These are phyloP conservation scores for Phytophthora tubulina DNA, from an alignment of 352 stramenopile genomes.

Conservation along the genomic window DNA sequence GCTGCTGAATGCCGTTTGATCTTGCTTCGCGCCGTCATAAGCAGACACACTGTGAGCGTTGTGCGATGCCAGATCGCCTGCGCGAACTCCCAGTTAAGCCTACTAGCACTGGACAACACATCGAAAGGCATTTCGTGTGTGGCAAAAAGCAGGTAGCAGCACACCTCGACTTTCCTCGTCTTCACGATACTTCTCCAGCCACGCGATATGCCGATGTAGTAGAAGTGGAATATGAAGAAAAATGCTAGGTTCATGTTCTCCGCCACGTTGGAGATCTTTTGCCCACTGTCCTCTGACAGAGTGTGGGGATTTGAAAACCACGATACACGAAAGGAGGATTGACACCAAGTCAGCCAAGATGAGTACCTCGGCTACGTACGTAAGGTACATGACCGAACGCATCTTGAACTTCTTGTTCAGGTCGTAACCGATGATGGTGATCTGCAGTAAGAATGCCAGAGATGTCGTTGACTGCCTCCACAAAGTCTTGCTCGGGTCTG, in stretches of 20 bases:
- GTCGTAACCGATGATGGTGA: slow-evolving; percentile 53
- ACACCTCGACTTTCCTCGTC: slow-evolving; percentile 39
- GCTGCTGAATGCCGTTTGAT: slow-evolving; percentile 21
- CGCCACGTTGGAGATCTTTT: slow-evolving; percentile 27
- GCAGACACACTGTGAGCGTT: slow-evolving; percentile 45
- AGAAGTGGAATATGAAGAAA: slow-evolving; percentile 53
- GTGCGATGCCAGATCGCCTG: slow-evolving; percentile 53
- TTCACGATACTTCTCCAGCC: slow-evolving; percentile 35
- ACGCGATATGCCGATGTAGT: slow-evolving; percentile 40
- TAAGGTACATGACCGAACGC: slow-evolving; percentile 44
- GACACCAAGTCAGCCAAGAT: slow-evolving; percentile 24
- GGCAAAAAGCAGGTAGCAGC: slow-evolving; percentile 46
- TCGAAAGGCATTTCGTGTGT: slow-evolving; percentile 56
- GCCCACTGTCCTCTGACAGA: slow-evolving; percentile 2
- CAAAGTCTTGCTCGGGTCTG: slow-evolving; percentile 19
- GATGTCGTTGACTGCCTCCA: slow-evolving; percentile 46
- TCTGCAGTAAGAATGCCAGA: slow-evolving; percentile 59
- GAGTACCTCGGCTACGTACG: slow-evolving; percentile 38
- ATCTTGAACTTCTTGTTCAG: slow-evolving; percentile 47
- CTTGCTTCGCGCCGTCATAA: slow-evolving; percentile 38
- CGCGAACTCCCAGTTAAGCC: slow-evolving; percentile 49
- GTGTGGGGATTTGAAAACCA: background rate
- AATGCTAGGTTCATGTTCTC: slow-evolving; percentile 40
- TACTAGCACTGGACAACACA: slow-evolving; percentile 30
- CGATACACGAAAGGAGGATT: slow-evolving; percentile 34